Evolutionary conservation across 768 basidiomycete genomes (phyloP), one percentile per base, ranked within the genome.

Genomic region (Collybia nuda): DNA sequence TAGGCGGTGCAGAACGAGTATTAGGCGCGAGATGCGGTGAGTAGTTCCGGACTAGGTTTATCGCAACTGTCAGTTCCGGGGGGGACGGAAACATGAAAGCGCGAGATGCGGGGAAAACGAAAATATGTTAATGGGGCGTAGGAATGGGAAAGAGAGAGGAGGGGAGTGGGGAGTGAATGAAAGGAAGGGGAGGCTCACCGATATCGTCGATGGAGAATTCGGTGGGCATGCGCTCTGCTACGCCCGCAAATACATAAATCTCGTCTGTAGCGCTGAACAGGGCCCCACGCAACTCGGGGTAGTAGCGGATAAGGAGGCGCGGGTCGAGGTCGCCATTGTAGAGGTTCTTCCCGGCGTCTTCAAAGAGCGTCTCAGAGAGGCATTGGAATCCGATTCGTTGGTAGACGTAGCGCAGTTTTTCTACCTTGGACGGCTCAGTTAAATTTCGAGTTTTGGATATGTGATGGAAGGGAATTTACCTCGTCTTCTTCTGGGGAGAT

Each of bases 21-120:
- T 82, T 76, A 17, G 84, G 88, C 21, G 81, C 67, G 58, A 96
- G 79, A 70, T 94, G 87, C 14, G 93, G 93, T 39, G 89, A 90
- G 66, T 95, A 94, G 63, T 94, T 93, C 76, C 82, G 80, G 77
- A 92, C 90, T 89, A 95, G 74, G 79, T 93, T 91, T 61, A 76
- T 80, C 68, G 80, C 80, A 80, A 94, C 93, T 94, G 74, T 82
- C 66, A 89, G 86, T 84, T 80, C 80, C 76, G 79, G 76, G 32
- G 28, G 32, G 32, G 66, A 73, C 68, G 71, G 71, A 67, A 74
- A 72, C 59, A 55, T 65, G 56, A 62, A 56, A 47, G 56, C 61
- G 55, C 52, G 62, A 62, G 59, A 61, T 55, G 59, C 56, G 62
- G 50, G 63, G 56, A 66, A 48, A 57, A 56, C 26, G 54, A 50